phyloP scores from a whole-genome alignment of 768 basidiomycete genomes.

The Kwoniella sp. region DNA sequence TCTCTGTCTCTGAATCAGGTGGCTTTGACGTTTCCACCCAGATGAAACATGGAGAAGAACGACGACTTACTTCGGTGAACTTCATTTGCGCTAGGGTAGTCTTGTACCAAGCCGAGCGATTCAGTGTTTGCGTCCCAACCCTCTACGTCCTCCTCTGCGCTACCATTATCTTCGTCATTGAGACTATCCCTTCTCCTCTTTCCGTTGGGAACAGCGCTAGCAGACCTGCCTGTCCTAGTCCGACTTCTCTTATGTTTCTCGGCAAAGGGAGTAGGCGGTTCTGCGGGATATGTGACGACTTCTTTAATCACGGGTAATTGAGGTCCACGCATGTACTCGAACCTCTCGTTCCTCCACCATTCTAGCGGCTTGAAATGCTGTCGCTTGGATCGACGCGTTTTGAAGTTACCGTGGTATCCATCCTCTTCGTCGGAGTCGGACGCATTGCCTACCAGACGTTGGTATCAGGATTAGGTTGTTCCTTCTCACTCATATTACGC shows the following conservation, averaged over 20 bases:
- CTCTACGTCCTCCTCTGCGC: constrained; percentile 56
- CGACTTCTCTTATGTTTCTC: constrained; percentile 21
- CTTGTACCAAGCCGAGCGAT: constrained; percentile 67
- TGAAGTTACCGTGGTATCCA: constrained; percentile 51
- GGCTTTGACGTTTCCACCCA: too few species aligned
- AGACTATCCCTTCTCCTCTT: constrained; percentile 15
- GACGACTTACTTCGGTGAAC: constrained; percentile 69
- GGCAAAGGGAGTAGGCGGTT: constrained; percentile 61
- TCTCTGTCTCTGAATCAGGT: too few species aligned
- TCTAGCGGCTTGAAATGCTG: constrained; percentile 73
- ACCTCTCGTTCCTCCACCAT: constrained; percentile 89
- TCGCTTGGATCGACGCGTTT: constrained; percentile 72
- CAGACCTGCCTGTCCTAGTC: constrained; percentile 26
- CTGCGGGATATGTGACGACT: constrained; percentile 65
- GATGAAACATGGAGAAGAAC: too few species aligned
- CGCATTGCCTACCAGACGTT: neutral
- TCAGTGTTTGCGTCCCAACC: constrained; percentile 85
- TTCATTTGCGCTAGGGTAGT: constrained; percentile 67
- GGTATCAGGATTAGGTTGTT: too few species aligned
- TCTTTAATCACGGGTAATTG: constrained; percentile 66
- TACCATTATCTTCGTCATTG: constrained; percentile 25
- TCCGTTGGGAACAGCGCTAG: constrained; percentile 8
- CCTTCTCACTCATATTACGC: too few species aligned
- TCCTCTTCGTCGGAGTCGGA: constrained; percentile 24
- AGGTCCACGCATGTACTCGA: constrained; percentile 72